phyloP scores from a whole-genome alignment of 176 grass and related monocot genomes.

The Stipa capillata region DNA sequence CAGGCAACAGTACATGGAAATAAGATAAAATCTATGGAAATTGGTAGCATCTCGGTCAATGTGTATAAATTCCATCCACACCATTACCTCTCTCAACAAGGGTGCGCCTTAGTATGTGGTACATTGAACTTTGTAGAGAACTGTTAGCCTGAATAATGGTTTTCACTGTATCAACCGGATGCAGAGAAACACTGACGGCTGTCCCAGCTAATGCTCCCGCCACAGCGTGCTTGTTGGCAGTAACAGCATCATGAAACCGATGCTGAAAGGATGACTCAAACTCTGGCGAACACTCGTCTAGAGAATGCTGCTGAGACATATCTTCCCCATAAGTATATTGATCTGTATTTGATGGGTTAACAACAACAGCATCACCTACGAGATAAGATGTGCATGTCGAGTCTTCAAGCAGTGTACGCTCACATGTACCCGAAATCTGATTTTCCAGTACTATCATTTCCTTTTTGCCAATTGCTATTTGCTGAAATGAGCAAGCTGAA shows the following conservation, averaged over 20 bases:
- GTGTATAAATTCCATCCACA: constrained; percentile 7
- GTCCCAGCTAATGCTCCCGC: constrained; percentile 84
- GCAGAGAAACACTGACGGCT: constrained; percentile 71
- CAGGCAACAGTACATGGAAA: not conserved
- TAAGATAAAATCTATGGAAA: not conserved
- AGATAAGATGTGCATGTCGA: constrained; percentile 11
- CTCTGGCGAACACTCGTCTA: not conserved
- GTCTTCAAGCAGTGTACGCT: constrained; percentile 27
- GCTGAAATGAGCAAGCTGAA: constrained; percentile 21
- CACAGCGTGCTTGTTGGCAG: constrained; percentile 60
- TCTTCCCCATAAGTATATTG: constrained; percentile 23
- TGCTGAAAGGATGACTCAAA: constrained; percentile 29
- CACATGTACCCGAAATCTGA: constrained; percentile 23
- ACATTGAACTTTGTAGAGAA: constrained; percentile 55
- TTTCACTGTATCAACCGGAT: constrained; percentile 97
- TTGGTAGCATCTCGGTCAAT: constrained; percentile 10
- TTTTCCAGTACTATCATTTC: constrained; percentile 22
- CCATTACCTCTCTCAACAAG: constrained; percentile 80
- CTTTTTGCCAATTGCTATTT: constrained; percentile 27
- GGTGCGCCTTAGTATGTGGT: constrained; percentile 46
- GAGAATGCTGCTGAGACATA: constrained; percentile 13
- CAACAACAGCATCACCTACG: not conserved
- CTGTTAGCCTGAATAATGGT: constrained; percentile 80
- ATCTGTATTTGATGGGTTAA: constrained; percentile 21
- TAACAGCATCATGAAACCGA: constrained; percentile 36